phyloP scores from a whole-genome alignment of 495 filamentous ascomycete genomes.

The Penicillium maclennaniae region DNA sequence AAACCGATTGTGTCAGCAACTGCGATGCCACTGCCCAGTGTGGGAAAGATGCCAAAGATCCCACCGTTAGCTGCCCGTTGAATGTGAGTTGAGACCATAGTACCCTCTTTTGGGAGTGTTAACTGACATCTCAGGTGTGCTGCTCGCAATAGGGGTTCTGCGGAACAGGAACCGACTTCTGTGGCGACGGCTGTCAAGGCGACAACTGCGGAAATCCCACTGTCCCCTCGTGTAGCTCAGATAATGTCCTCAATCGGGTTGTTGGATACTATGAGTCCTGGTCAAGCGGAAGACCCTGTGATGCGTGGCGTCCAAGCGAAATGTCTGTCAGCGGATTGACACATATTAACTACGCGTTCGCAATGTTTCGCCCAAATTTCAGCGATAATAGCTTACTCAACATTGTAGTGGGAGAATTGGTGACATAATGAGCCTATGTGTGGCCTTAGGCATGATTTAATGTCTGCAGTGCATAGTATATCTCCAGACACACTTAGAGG shows the following conservation, averaged over 20 bases:
- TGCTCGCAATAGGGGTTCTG: background rate
- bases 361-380: conserved; percentile 8
- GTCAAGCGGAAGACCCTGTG: conserved; percentile 5
- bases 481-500: too few species aligned
- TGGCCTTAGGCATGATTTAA: too few species aligned
- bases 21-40: background rate
- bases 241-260: background rate
- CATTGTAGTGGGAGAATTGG: too few species aligned
- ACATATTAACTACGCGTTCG: conserved; percentile 20
- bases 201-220: background rate
- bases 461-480: too few species aligned
- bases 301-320: conserved; percentile 1
- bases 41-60: background rate
- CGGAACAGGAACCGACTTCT: background rate
- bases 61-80: background rate
- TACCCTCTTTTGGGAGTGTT: too few species aligned
- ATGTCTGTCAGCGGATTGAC: conserved; percentile 10
- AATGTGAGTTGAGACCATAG: background rate
- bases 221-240: background rate
- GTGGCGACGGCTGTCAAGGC: background rate
- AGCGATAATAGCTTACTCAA: too few species aligned
- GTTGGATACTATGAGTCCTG: conserved; percentile 24
- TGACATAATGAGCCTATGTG: too few species aligned
- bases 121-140: background rate
- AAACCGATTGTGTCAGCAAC: background rate